Percentiles rank a stretch among this genome's conserved stretches.
Evolutionary conservation across 129 eudicot genomes (phyloP).

Genomic region (Artemisia annua): DNA sequence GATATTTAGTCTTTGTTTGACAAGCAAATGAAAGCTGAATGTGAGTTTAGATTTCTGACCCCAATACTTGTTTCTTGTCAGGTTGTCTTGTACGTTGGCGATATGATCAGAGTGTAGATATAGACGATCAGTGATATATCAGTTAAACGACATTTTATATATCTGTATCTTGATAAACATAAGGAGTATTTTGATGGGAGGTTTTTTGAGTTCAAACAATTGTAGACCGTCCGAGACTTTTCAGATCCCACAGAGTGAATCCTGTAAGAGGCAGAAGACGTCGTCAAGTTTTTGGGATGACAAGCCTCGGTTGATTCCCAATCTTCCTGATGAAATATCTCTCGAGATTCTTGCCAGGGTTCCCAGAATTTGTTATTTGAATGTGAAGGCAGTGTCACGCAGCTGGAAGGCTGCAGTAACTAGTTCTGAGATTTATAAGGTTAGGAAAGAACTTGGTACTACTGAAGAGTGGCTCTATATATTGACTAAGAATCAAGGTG

Average conservation of each 20-base stretch:
- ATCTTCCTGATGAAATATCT: constrained; percentile 95
- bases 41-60: not conserved
- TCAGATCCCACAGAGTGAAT: constrained; percentile 35
- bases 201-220: constrained; percentile 7
- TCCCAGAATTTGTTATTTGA: constrained; percentile 63
- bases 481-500: constrained; percentile 65
- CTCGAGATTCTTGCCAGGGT: constrained; percentile 85
- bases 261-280: constrained; percentile 75
- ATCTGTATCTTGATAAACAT: constrained; percentile 8
- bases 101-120: not conserved
- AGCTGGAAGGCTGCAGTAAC: constrained; percentile 81
- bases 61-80: too few species aligned
- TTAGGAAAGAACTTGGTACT: constrained; percentile 74
- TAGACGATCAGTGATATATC: not conserved
- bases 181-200: not conserved
- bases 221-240: constrained; percentile 5
- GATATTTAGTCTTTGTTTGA: too few species aligned
- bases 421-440: constrained; percentile 57
- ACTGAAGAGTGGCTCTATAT: constrained; percentile 93
- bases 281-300: constrained; percentile 67
- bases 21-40: not conserved
- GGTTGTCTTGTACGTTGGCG: not conserved
- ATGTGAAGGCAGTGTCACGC: constrained; percentile 70
- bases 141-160: too few species aligned
- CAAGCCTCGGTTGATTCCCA: constrained; percentile 70